Evolutionary conservation across 257 asterid species (phyloP).

Genomic region (Solanum bulbocastanum): DNA sequence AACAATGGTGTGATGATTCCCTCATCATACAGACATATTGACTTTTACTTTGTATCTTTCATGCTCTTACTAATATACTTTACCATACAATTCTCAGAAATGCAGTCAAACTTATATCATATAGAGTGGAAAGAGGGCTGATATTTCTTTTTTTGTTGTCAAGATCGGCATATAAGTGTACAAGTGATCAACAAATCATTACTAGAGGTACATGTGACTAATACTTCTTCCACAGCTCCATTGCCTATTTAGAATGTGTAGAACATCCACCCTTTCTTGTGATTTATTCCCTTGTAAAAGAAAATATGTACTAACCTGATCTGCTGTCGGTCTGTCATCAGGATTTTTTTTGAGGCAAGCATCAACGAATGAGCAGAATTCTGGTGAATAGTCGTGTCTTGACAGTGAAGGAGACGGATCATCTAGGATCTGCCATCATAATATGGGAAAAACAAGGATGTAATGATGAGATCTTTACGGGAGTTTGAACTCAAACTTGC

Average conservation of each 20-base stretch:
- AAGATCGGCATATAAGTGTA: not conserved
- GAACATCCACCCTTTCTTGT: not conserved
- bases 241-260: not conserved
- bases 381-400: slow-evolving; percentile 56
- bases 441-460: not conserved
- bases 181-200: not conserved
- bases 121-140: not conserved
- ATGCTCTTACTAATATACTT: not conserved
- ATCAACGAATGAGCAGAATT: slow-evolving; percentile 78
- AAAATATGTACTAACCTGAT: slow-evolving; percentile 51
- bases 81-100: not conserved
- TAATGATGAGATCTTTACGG: not conserved
- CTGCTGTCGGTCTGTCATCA: slow-evolving; percentile 79
- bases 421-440: slow-evolving; percentile 57
- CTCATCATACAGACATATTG: not conserved
- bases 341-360: slow-evolving; percentile 88
- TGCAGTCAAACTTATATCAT: not conserved
- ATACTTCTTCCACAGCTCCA: not conserved
- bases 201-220: not conserved
- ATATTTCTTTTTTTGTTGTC: not conserved
- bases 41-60: not conserved
- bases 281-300: not conserved
- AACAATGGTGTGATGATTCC: not conserved
- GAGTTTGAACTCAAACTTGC: not conserved
- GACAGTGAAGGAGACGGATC: slow-evolving; percentile 94